These are phyloP conservation scores for Asterophora parasitica DNA, from an alignment of 768 basidiomycete genomes.

Conservation along the genomic window DNA sequence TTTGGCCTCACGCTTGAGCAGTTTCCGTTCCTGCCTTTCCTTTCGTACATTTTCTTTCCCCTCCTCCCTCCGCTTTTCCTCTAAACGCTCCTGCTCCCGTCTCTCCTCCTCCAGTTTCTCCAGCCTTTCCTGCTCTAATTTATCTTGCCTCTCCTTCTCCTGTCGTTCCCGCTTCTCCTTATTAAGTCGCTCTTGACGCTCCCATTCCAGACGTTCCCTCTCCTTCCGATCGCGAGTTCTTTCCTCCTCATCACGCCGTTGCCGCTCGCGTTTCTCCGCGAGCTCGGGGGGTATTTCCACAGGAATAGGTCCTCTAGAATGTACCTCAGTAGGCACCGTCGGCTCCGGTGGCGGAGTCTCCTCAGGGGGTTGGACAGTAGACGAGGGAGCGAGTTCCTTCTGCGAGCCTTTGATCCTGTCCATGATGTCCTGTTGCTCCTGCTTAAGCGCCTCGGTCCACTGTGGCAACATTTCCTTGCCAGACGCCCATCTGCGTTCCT, in stretches of 20 bases:
- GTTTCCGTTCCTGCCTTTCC: not conserved
- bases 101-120: not conserved
- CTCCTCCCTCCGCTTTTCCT: not conserved
- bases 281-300: conserved; percentile 2
- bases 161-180: conserved; percentile 2
- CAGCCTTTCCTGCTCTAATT: not conserved
- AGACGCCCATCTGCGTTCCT: conserved; percentile 45
- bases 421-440: conserved; percentile 40
- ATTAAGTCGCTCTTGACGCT: conserved; percentile 3
- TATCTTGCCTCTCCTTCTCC: not conserved
- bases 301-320: conserved; percentile 1
- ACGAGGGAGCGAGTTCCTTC: conserved; percentile 10
- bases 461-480: conserved; percentile 26
- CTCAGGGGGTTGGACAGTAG: conserved; percentile 3
- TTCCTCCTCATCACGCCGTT: conserved; percentile 6
- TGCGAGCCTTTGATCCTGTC: conserved; percentile 34
- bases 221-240: conserved; percentile 9
- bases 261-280: conserved; percentile 4
- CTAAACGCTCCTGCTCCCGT: not conserved
- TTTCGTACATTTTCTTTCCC: not conserved
- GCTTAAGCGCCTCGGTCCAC: conserved; percentile 27
- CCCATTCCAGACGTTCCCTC: conserved; percentile 9
- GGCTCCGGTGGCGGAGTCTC: not conserved
- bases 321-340: not conserved
- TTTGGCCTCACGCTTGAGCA: not conserved